Conservation (phyloP, 2,329 filamentous ascomycete genomes). For the Huntiella savannae region DNA sequence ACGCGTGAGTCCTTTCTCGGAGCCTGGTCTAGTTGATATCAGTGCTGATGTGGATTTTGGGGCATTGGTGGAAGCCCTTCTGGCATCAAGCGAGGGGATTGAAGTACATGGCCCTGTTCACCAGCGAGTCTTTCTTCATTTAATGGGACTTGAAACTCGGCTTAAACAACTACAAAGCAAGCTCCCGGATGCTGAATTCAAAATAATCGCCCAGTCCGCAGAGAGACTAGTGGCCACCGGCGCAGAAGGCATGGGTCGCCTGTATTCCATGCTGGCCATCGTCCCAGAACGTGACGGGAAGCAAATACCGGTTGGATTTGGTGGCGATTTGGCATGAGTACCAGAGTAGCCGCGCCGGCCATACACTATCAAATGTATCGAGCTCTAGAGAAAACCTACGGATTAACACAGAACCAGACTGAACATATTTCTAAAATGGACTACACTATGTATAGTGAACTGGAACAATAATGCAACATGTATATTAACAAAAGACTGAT, state of each 20-base stretch:
- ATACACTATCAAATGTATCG: neutral
- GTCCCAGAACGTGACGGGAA: conserved; percentile 59
- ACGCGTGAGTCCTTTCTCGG: conserved; percentile 57
- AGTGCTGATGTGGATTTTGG: conserved; percentile 88
- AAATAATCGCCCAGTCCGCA: conserved; percentile 54
- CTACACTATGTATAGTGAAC: too few relatives aligned
- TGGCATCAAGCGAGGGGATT: conserved; percentile 54
- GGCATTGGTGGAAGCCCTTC: conserved; percentile 64
- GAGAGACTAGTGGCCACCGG: conserved; percentile 67
- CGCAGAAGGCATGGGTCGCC: conserved; percentile 73
- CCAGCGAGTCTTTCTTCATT: conserved; percentile 59
- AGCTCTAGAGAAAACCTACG: too few relatives aligned
- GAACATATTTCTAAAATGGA: too few relatives aligned
- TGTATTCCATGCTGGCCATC: conserved; percentile 88
- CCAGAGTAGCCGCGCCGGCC: neutral
- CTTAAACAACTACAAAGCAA: conserved; percentile 40
- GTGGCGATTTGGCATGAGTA: conserved; percentile 37
- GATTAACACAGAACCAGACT: too few relatives aligned
- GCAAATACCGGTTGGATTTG: conserved; percentile 77
- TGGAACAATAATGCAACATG: too few relatives aligned
- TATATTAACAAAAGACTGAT: too few relatives aligned
- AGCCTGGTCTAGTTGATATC: conserved; percentile 70
- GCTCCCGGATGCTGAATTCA: conserved; percentile 23
- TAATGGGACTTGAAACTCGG: conserved; percentile 68
- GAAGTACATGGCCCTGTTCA: conserved; percentile 87